Evolutionary conservation across 306 rosid genomes (phyloP).

Genomic region (Prunus persica): DNA sequence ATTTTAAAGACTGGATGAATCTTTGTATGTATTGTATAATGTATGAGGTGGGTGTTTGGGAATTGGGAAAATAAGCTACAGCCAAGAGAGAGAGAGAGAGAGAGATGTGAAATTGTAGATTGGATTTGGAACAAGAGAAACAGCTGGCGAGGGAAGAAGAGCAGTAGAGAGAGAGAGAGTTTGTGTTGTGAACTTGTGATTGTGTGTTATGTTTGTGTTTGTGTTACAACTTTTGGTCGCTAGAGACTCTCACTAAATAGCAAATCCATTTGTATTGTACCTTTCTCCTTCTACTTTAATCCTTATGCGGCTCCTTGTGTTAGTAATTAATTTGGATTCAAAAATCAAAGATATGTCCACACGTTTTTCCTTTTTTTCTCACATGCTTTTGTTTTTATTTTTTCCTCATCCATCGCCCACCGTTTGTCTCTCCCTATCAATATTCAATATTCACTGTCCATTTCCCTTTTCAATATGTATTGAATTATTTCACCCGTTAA

Average conservation of each 20-base stretch:
- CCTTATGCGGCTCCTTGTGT: neutral
- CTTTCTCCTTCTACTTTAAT: no score
- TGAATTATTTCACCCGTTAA: no score
- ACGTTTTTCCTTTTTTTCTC: neutral
- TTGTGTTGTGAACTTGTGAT: neutral
- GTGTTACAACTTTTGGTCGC: neutral
- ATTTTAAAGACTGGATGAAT: neutral
- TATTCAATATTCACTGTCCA: no score
- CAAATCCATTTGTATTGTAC: no score
- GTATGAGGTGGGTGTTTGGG: neutral
- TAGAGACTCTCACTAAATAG: neutral
- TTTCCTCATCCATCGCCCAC: no score
- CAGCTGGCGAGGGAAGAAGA: conserved; percentile 18
- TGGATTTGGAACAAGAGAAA: neutral
- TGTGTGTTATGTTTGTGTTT: neutral
- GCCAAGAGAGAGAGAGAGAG: no score
- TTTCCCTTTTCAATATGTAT: no score
- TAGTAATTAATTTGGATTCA: neutral
- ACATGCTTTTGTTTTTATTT: no score
- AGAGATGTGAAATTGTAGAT: neutral
- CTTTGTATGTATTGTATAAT: neutral
- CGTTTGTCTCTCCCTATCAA: no score
- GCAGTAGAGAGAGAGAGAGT: neutral
- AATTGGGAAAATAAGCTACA: neutral
- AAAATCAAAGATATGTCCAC: neutral